Evolutionary conservation across 768 basidiomycete species (phyloP), one percentile per base, ranked within the genome.

Genomic region (Pleurotus citrinopileatus): DNA sequence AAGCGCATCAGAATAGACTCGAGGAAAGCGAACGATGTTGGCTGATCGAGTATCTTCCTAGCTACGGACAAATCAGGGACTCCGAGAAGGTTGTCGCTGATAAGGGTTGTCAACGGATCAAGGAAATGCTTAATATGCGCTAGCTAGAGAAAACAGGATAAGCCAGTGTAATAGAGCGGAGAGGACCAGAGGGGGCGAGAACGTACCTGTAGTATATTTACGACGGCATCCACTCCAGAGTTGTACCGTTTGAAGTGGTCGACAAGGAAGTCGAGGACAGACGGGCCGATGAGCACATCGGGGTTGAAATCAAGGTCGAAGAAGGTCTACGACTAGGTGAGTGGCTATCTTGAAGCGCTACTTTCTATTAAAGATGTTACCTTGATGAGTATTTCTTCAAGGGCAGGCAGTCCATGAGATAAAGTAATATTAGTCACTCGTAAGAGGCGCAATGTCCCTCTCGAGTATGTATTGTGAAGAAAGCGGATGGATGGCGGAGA

Each of bases 51-150:
- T 27, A 54, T 54, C 9, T 53, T 29, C 15, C 13, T 29, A 15
- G 55, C 48, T 13, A 17, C 52, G 6, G 53, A 28, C 2, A 23
- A 27, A 20, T 38, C 23, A 32, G 36, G 13, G n/a, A 45, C 19
- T 36, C 40, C 43, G 22, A 60, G 42, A 44, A 67, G 67, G 1
- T 69, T 70, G 40, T 69, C 58, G 20, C 65, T 65, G 5, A 71
- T 63, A 13, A 86, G 67, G 6, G 76, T 45, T 2, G 78, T 73
- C 12, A 89, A 65, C 0, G 84, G 82, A 22, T 88, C 81, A 23
- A 76, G 75, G 58, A 88, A 89, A 64, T 92, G 89, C 56, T 87
- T 87, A 65, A 91, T 65, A 61, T 89, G 73, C 0, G 74, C 73
- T 2, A 91, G 69, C 86, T 91, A 57, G 38, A 45, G 17, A 55